These are phyloP conservation scores for Leccinum broughii DNA, from an alignment of 768 basidiomycete genomes.

Conservation along the genomic window DNA sequence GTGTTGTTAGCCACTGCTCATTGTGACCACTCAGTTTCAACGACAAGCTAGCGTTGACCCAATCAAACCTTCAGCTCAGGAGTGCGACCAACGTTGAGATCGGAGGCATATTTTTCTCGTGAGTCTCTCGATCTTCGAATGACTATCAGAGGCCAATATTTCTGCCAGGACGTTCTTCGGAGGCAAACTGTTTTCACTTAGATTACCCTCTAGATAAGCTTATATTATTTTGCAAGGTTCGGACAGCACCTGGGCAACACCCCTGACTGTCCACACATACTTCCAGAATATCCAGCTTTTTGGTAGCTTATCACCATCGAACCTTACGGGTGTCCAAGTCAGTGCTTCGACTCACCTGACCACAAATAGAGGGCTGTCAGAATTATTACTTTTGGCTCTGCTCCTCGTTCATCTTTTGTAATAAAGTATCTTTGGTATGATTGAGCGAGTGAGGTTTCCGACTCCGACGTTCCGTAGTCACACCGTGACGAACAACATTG, in stretches of 20 bases:
- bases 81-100: conserved; percentile 49
- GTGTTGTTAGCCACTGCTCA: neutral
- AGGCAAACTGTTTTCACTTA: conserved; percentile 40
- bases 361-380: neutral
- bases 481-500: neutral
- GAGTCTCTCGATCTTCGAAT: conserved; percentile 27
- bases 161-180: conserved; percentile 74
- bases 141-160: conserved; percentile 1
- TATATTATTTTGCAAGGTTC: conserved; percentile 40
- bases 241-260: conserved; percentile 72
- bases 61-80: conserved; percentile 66
- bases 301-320: conserved; percentile 54
- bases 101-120: conserved; percentile 82
- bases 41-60: conserved; percentile 58
- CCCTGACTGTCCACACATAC: conserved; percentile 66
- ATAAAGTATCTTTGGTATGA: neutral
- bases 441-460: too few relatives aligned
- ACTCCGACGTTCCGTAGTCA: too few relatives aligned
- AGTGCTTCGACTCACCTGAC: conserved; percentile 12
- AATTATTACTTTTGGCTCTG: neutral
- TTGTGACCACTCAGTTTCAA: conserved; percentile 52
- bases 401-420: neutral
- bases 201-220: conserved; percentile 12
- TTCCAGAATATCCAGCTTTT: conserved; percentile 74
- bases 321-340: conserved; percentile 26